Evolutionary conservation across 352 stramenopile species (phyloP).

Genomic region (Discostella stelligera): DNA sequence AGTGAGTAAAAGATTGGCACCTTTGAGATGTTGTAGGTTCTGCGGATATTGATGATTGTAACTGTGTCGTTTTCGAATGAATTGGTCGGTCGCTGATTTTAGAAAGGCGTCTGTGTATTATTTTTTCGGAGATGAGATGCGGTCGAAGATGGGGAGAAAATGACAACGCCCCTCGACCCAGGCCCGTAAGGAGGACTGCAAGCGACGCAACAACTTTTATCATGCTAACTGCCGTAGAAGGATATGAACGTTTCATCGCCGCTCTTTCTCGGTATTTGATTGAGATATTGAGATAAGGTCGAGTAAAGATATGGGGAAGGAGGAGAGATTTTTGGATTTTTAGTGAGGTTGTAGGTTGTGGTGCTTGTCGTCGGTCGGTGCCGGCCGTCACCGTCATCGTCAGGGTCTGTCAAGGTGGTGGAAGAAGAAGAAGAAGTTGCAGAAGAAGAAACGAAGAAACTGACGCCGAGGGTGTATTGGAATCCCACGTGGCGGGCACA

Average conservation of each 20-base stretch:
- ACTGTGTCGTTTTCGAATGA: background rate
- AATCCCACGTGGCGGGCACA: no score
- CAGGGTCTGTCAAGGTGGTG: no score
- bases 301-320: background rate
- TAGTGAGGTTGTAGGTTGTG: no score
- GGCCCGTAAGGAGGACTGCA: background rate
- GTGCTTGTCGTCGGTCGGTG: no score
- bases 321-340: no score
- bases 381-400: no score
- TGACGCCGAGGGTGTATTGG: no score
- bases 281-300: background rate
- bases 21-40: slow-evolving; percentile 18
- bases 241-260: background rate
- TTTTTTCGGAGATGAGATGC: background rate
- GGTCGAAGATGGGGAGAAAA: background rate
- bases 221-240: background rate
- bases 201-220: background rate
- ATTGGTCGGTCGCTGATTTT: slow-evolving; percentile 2
- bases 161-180: background rate
- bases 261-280: background rate
- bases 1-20: slow-evolving; percentile 48
- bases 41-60: slow-evolving; percentile 13
- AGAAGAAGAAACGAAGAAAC: no score
- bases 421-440: no score
- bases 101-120: background rate